phyloP scores from a whole-genome alignment of 2,329 filamentous ascomycete genomes.

The Neofusicoccum sp. region DNA sequence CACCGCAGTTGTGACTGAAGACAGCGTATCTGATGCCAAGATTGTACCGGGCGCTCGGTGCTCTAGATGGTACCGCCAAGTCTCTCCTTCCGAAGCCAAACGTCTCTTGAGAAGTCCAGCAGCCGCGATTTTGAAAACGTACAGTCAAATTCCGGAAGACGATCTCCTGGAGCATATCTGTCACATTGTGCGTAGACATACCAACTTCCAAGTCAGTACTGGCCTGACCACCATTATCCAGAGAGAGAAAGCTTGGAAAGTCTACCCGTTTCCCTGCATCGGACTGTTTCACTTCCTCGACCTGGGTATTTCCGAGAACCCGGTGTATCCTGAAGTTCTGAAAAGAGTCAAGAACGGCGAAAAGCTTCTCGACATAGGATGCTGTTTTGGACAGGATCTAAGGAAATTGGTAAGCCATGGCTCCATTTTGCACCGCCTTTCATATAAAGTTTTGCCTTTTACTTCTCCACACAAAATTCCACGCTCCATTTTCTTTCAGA shows the following conservation, averaged over 20 bases:
- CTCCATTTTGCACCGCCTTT: neutral
- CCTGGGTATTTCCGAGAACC: constrained; percentile 28
- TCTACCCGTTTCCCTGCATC: constrained; percentile 34
- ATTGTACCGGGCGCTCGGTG: too few relatives aligned
- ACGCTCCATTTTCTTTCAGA: too few relatives aligned
- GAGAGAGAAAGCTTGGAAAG: constrained; percentile 33
- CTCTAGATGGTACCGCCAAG: too few relatives aligned
- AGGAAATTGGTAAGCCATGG: constrained; percentile 37
- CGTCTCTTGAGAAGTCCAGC: neutral
- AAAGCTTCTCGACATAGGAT: constrained; percentile 42
- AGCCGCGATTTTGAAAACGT: neutral
- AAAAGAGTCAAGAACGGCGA: constrained; percentile 34
- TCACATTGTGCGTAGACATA: neutral
- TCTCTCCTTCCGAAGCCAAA: too few relatives aligned
- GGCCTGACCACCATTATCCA: constrained; percentile 6
- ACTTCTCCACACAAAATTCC: too few relatives aligned
- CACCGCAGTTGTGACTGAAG: too few relatives aligned
- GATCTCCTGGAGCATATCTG: neutral
- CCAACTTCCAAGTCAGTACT: neutral
- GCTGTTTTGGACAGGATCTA: constrained; percentile 47
- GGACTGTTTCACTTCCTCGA: constrained; percentile 37
- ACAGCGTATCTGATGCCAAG: too few relatives aligned
- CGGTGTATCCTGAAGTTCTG: constrained; percentile 32
- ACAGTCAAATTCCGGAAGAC: neutral
- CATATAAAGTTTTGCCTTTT: too few relatives aligned